Conservation (phyloP, 331 rosid genomes). For the Dryas integrifolia region DNA sequence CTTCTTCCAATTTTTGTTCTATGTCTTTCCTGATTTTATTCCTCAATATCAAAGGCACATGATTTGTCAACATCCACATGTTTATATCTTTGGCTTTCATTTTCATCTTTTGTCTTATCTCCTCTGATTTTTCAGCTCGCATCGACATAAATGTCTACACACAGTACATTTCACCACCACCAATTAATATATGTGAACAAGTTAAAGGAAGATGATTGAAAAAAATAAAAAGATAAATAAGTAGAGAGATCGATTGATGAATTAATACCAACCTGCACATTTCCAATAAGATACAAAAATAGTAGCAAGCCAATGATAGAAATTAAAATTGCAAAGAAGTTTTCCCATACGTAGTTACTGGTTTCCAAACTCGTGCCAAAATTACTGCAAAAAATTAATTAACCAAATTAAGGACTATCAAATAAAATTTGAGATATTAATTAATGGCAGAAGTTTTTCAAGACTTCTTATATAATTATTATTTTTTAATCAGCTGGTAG, state of each 20-base stretch:
- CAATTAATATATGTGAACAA: too few species aligned
- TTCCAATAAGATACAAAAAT: neutral
- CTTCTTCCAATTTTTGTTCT: conserved; percentile 24
- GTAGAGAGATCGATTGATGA: too few species aligned
- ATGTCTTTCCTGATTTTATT: conserved; percentile 19
- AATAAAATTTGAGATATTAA: too few species aligned
- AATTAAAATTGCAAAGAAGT: neutral
- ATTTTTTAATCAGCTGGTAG: too few species aligned
- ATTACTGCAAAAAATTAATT: neutral
- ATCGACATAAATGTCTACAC: neutral
- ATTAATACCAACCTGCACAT: neutral
- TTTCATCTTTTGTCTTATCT: conserved; percentile 17
- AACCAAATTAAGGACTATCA: too few species aligned
- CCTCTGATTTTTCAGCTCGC: conserved; percentile 13
- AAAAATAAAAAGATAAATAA: too few species aligned
- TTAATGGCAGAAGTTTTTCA: too few species aligned
- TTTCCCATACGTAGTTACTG: neutral
- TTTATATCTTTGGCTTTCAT: conserved; percentile 16
- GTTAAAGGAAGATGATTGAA: too few species aligned
- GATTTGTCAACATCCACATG: conserved; percentile 17
- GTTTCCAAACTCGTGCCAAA: neutral
- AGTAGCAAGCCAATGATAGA: neutral
- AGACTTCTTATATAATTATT: too few species aligned
- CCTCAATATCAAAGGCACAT: neutral
- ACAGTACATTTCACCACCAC: too few species aligned